A percentile compares a stretch with the other conserved stretches of the same genome.
Evolutionary conservation across 2,329 filamentous ascomycete species (phyloP).

Genomic region (Cladosporium sp.): DNA sequence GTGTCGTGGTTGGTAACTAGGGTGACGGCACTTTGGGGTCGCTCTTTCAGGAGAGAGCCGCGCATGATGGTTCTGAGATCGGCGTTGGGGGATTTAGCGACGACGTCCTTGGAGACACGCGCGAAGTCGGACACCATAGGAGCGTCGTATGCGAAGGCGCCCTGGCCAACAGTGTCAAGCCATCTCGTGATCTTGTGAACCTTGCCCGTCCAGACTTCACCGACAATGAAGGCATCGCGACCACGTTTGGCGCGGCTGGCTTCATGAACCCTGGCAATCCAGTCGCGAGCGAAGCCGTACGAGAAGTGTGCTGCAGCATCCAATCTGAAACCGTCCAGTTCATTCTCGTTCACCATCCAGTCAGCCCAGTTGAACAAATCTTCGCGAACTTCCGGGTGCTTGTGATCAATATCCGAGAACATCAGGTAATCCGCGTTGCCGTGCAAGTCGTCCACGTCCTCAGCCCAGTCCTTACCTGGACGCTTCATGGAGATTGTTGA

Average conservation of each 20-base stretch:
- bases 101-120: constrained; percentile 47
- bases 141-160: constrained; percentile 64
- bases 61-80: constrained; percentile 52
- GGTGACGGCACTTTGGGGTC: constrained; percentile 41
- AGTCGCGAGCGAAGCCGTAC: constrained; percentile 61
- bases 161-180: constrained; percentile 38
- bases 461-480: constrained; percentile 59
- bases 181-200: constrained; percentile 54
- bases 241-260: constrained; percentile 33
- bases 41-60: constrained; percentile 16
- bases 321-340: constrained; percentile 62
- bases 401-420: constrained; percentile 67
- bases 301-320: constrained; percentile 73
- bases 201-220: constrained; percentile 65
- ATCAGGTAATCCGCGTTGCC: constrained; percentile 68
- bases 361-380: constrained; percentile 65
- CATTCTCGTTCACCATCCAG: constrained; percentile 61
- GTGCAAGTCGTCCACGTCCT: constrained; percentile 57
- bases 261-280: constrained; percentile 55
- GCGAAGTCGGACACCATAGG: constrained; percentile 67
- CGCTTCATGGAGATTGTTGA: constrained; percentile 15
- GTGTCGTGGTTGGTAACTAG: constrained; percentile 73
- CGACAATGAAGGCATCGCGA: constrained; percentile 59
- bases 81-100: constrained; percentile 40
- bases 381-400: constrained; percentile 57